phyloP scores from a whole-genome alignment of 139 green algal species.

The Haematococcus sp. region DNA sequence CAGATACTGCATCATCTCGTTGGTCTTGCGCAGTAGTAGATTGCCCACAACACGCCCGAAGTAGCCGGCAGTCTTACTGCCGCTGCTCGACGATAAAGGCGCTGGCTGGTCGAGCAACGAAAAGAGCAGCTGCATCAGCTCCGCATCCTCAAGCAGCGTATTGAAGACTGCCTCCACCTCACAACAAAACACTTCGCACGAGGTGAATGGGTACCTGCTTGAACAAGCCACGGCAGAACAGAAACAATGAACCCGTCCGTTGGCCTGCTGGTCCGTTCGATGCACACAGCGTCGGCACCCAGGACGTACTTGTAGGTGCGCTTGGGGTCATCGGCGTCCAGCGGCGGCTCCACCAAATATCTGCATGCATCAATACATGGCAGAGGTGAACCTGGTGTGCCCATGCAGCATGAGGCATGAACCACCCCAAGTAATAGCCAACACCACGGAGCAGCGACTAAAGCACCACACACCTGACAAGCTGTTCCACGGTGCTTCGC shows the following conservation, averaged over 20 bases:
- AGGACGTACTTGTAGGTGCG: constrained; percentile 67
- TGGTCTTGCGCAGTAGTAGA: constrained; percentile 72
- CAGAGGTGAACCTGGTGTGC: neutral
- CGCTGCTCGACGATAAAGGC: constrained; percentile 51
- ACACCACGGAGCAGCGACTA: no score
- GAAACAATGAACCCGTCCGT: neutral
- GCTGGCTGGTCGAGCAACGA: constrained; percentile 59
- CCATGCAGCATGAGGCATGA: constrained; percentile 3
- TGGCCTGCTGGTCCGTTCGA: no score
- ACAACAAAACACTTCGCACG: constrained; percentile 96
- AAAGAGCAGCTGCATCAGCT: constrained; percentile 83
- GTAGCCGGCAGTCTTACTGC: constrained; percentile 82
- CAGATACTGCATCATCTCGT: constrained; percentile 73
- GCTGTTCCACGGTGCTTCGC: constrained; percentile 66
- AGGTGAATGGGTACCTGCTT: constrained; percentile 87
- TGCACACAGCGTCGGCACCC: no score
- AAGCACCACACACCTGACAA: constrained; percentile 53
- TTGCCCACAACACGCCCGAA: constrained; percentile 86
- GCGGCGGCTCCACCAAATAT: constrained; percentile 65
- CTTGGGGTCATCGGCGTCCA: constrained; percentile 67
- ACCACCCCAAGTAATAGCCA: neutral
- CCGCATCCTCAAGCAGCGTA: constrained; percentile 77
- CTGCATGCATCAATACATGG: constrained; percentile 29
- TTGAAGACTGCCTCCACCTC: constrained; percentile 94
- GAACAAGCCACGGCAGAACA: neutral